Evolutionary conservation across 371 early-diverging fungal species (phyloP).

Genomic region (Apophysomyces sp.): DNA sequence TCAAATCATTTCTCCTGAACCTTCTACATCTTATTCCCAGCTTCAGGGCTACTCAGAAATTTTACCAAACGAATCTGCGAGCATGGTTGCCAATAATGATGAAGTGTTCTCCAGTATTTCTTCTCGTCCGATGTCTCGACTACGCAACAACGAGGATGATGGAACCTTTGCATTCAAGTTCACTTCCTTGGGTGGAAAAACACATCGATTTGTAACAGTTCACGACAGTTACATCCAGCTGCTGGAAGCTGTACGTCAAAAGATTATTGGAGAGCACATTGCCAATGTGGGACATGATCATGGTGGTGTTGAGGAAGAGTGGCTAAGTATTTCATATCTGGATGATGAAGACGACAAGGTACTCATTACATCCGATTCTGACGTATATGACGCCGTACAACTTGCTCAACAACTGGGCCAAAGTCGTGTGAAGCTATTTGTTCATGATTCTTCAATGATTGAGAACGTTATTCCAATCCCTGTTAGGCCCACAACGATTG

Average conservation of each 20-base stretch:
- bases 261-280: slow-evolving; percentile 26
- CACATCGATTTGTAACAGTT: slow-evolving; percentile 74
- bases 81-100: slow-evolving; percentile 40
- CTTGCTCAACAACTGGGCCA: slow-evolving; percentile 72
- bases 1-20: slow-evolving; percentile 32
- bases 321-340: slow-evolving; percentile 72
- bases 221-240: slow-evolving; percentile 47
- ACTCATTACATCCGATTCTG: slow-evolving; percentile 70
- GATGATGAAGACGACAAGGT: slow-evolving; percentile 90
- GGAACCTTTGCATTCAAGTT: slow-evolving; percentile 79
- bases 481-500: not conserved
- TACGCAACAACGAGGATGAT: slow-evolving; percentile 5
- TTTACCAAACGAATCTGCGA: slow-evolving; percentile 45
- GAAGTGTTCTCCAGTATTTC: slow-evolving; percentile 24
- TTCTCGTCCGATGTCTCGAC: slow-evolving; percentile 4
- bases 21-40: slow-evolving; percentile 43
- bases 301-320: slow-evolving; percentile 14
- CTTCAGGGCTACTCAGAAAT: slow-evolving; percentile 45
- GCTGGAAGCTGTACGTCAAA: slow-evolving; percentile 46
- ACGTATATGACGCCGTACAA: slow-evolving; percentile 77
- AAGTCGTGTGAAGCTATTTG: slow-evolving; percentile 71
- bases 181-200: slow-evolving; percentile 54
- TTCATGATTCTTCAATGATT: slow-evolving; percentile 37
- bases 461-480: not conserved
- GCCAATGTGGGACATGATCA: not conserved